Evolutionary conservation across 345 rosid genomes (phyloP).

Genomic region (Linum usitatissimum): DNA sequence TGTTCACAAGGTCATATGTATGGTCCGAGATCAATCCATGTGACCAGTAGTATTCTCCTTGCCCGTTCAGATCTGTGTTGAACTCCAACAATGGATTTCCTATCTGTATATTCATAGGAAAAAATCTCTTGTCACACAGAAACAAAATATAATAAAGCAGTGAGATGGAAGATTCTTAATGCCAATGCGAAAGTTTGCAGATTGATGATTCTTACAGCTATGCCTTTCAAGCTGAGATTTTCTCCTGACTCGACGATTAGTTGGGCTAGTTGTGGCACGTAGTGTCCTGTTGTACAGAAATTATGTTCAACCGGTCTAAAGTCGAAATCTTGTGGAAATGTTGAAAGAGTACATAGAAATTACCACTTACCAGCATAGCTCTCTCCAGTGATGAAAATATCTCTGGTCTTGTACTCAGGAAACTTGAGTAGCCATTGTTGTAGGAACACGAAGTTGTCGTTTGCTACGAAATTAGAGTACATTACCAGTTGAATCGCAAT

Average conservation of each 20-base stretch:
- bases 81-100: conserved; percentile 21
- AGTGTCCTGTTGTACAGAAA: conserved; percentile 9
- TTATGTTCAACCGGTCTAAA: too few relatives aligned
- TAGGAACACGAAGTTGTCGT: conserved; percentile 14
- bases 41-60: conserved; percentile 16
- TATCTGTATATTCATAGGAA: conserved; percentile 7
- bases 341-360: too few relatives aligned
- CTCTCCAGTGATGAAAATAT: conserved; percentile 13
- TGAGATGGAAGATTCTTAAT: too few relatives aligned
- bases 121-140: background rate
- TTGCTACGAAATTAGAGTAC: conserved; percentile 7
- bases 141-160: background rate
- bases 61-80: background rate
- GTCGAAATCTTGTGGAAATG: too few relatives aligned
- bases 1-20: conserved; percentile 5
- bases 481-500: background rate
- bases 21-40: conserved; percentile 17
- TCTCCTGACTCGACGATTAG: conserved; percentile 15
- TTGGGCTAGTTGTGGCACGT: conserved; percentile 21
- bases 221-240: conserved; percentile 15
- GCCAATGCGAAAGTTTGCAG: background rate
- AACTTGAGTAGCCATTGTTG: conserved; percentile 15
- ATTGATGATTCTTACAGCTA: conserved; percentile 10
- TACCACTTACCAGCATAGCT: conserved; percentile 15
- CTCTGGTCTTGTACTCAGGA: conserved; percentile 14